Percentiles rank a stretch among this genome's conserved stretches.
phyloP scores from a whole-genome alignment of 2,329 filamentous ascomycete species.

The Stemphylium lycopersici region DNA sequence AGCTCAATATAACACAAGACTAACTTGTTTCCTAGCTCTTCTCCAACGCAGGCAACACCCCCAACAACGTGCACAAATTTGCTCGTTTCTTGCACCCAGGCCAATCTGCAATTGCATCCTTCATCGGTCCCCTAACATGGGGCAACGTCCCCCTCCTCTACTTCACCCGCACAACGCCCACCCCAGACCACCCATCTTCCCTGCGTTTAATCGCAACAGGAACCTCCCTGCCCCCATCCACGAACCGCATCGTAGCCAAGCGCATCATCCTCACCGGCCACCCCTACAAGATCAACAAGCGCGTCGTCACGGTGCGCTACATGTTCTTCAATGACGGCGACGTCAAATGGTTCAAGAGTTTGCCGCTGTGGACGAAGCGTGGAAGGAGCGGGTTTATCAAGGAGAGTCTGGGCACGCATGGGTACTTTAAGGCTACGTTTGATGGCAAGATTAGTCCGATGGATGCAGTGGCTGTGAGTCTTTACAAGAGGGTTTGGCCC shows the following conservation, averaged over 20 bases:
- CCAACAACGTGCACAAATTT: slow-evolving; percentile 97
- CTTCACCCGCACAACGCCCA: slow-evolving; percentile 68
- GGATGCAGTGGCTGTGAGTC: slow-evolving; percentile 86
- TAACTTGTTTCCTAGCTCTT: slow-evolving; percentile 61
- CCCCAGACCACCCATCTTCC: slow-evolving; percentile 37
- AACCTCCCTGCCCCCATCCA: slow-evolving; percentile 79
- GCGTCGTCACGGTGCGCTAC: slow-evolving; percentile 93
- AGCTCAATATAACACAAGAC: slow-evolving; percentile 5
- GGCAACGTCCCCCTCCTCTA: slow-evolving; percentile 88
- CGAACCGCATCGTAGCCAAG: slow-evolving; percentile 84
- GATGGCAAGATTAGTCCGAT: slow-evolving; percentile 95
- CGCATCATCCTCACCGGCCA: slow-evolving; percentile 93
- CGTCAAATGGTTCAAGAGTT: slow-evolving; percentile 95
- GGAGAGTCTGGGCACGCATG: slow-evolving; percentile 92
- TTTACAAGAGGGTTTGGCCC: slow-evolving; percentile 66
- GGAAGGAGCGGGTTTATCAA: slow-evolving; percentile 91
- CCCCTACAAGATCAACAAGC: slow-evolving; percentile 98
- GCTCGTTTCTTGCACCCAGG: slow-evolving; percentile 91
- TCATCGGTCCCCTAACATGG: slow-evolving; percentile 91
- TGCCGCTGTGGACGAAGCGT: slow-evolving; percentile 91
- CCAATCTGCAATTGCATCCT: slow-evolving; percentile 84
- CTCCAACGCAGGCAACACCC: slow-evolving; percentile 85
- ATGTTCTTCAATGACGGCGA: slow-evolving; percentile 99
- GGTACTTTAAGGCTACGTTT: slow-evolving; percentile 99
- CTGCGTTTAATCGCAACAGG: slow-evolving; percentile 84